Evolutionary conservation across 2,329 filamentous ascomycete genomes (phyloP), one percentile per base, ranked within the genome.

Genomic region (Penicillium sclerotiorum): DNA sequence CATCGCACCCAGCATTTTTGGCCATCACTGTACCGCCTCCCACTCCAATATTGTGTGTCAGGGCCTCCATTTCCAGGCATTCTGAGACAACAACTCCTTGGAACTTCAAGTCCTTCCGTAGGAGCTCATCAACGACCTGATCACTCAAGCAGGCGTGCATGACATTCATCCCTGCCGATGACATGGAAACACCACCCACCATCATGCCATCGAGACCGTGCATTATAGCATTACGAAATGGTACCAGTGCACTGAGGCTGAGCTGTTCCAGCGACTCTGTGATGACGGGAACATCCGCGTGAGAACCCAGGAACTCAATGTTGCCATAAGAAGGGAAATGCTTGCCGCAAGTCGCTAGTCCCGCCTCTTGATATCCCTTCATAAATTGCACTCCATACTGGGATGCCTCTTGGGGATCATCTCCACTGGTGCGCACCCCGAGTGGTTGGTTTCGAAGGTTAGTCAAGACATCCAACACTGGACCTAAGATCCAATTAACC

Each of bases 321-420:
- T 96, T 96, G 25, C 93, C 93, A 65, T 96, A 97, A 0, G 91
- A 96, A 3, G 93, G 93, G 61, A 97, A 96, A 70, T 97, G 93
- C 69, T 97, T 97, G 49, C 93, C 93, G 65, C 94, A 91, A 0
- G 90, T 95, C 2, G 87, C 89, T 38, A 96, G 74, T 0, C 93
- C 92, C 9, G 89, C 92, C 68, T 96, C 90, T 62, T 93, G 91
- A 70, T 95, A 96, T 36, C 94, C 94, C 66, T 88, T 92, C 75
- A 97, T 88, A 51, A 89, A 90, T 20, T 92, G 89, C 39, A 95
- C 89, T 41, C 90, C 90, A 72, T 93, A 97, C 50, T 91, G 88
- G 0, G 92, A 96, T 1, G 95, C 93, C 73, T 97, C 90, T 62
- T 96, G 91, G 1, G 94, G 92, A 61, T 99, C 91, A 65, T 97